Evolutionary conservation across 306 rosid species (phyloP).

Genomic region (Begonia fuchsioides): DNA sequence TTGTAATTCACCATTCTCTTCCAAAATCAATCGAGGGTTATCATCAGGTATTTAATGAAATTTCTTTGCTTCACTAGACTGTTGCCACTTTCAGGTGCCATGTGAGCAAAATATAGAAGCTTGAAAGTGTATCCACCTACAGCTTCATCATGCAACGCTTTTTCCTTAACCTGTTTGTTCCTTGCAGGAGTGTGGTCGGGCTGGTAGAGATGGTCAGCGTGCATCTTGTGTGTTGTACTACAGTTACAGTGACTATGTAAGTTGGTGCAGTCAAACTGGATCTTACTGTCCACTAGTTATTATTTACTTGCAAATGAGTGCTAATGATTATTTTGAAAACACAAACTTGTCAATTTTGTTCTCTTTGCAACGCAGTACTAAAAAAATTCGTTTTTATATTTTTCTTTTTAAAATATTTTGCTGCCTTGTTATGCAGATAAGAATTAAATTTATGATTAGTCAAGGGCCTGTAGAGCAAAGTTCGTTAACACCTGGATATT

Average conservation of each 20-base stretch:
- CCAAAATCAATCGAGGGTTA: constrained; percentile 98
- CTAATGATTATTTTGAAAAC: too few species aligned
- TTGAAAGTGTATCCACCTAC: not conserved
- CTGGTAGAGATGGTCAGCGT: constrained; percentile 96
- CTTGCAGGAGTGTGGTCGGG: constrained; percentile 94
- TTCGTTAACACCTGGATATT: constrained; percentile 40
- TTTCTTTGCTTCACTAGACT: constrained; percentile 1
- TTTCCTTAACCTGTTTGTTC: constrained; percentile 14
- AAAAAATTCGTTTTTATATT: too few species aligned
- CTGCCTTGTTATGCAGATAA: constrained; percentile 33
- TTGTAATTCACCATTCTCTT: constrained; percentile 92
- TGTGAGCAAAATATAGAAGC: not conserved
- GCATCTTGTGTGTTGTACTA: constrained; percentile 86
- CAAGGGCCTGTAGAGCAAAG: constrained; percentile 66
- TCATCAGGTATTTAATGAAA: constrained; percentile 60
- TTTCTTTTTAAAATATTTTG: too few species aligned
- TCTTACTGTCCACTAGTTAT: not conserved
- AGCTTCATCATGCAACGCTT: constrained; percentile 6
- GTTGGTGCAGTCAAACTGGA: constrained; percentile 12
- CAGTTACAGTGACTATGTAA: constrained; percentile 82
- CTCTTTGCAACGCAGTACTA: too few species aligned
- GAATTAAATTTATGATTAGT: constrained; percentile 83
- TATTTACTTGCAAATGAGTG: not conserved
- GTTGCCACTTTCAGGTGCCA: not conserved
- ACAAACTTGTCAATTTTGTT: too few species aligned